These are phyloP conservation scores for Ophiognomonia clavigignenti-juglandacearum DNA, from an alignment of 2,329 filamentous ascomycete genomes.

Conservation along the genomic window DNA sequence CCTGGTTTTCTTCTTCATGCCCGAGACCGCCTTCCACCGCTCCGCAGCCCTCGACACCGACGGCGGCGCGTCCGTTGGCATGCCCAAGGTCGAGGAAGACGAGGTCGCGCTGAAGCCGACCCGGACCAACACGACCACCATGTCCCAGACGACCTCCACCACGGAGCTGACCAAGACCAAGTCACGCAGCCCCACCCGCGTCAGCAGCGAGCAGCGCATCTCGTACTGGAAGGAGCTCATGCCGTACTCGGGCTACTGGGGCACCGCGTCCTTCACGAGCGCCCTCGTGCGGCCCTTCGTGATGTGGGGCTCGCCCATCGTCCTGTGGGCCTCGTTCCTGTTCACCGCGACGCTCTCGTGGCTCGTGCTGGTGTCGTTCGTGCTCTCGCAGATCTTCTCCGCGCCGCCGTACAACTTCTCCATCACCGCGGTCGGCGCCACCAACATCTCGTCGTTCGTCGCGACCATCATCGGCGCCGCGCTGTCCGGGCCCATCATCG, in stretches of 20 bases:
- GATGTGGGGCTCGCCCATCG: slow-evolving; percentile 29
- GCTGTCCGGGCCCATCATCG: slow-evolving; percentile 28
- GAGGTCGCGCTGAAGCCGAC: slow-evolving; percentile 15
- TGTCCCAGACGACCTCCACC: neutral
- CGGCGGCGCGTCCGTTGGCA: slow-evolving; percentile 18
- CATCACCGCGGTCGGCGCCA: slow-evolving; percentile 28
- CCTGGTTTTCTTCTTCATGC: slow-evolving; percentile 37
- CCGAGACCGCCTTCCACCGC: slow-evolving; percentile 32
- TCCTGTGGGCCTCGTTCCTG: slow-evolving; percentile 33
- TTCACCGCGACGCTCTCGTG: slow-evolving; percentile 33
- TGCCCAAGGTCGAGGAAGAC: slow-evolving; percentile 16
- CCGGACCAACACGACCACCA: neutral
- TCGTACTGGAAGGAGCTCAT: slow-evolving; percentile 26
- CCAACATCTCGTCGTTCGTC: slow-evolving; percentile 28
- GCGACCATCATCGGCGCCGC: slow-evolving; percentile 28
- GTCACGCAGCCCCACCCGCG: neutral
- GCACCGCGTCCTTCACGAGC: slow-evolving; percentile 30
- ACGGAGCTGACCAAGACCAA: neutral
- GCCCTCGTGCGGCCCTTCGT: slow-evolving; percentile 31
- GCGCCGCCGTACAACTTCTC: slow-evolving; percentile 32
- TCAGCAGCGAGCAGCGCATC: slow-evolving; percentile 16
- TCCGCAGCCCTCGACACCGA: slow-evolving; percentile 28
- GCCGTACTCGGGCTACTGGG: slow-evolving; percentile 33
- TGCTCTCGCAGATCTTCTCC: slow-evolving; percentile 31
- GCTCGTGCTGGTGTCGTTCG: slow-evolving; percentile 25